Evolutionary conservation across 83 land plant species (phyloP).

Genomic region (Thuja plicata): DNA sequence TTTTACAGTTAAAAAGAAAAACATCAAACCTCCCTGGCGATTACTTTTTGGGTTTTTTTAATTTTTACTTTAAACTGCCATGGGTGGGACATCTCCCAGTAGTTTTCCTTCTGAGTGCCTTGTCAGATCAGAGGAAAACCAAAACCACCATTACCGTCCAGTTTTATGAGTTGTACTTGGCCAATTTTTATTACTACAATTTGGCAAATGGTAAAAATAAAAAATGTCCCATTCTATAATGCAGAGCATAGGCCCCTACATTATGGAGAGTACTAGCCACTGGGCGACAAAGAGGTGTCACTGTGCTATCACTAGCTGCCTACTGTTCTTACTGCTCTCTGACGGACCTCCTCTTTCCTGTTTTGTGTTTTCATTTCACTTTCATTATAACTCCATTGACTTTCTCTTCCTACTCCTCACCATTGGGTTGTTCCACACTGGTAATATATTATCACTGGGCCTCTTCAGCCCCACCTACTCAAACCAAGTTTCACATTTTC

Average conservation of each 20-base stretch:
- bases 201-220: background rate
- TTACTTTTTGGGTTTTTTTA: background rate
- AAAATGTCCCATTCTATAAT: background rate
- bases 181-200: no score
- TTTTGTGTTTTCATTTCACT: background rate
- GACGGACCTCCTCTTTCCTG: no score
- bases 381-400: background rate
- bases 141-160: background rate
- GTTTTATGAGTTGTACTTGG: background rate
- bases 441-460: no score
- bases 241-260: background rate
- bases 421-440: no score
- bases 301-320: background rate
- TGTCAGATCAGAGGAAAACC: background rate
- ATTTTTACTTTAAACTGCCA: background rate
- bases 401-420: background rate
- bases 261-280: background rate
- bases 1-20: constrained; percentile 2
- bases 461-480: no score
- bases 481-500: no score
- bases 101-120: background rate
- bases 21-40: background rate
- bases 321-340: no score
- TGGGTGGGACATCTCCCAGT: background rate
- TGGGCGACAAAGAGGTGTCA: background rate